Evolutionary conservation across 2,329 filamentous ascomycete species (phyloP).

Genomic region (Juglanconis juglandina): DNA sequence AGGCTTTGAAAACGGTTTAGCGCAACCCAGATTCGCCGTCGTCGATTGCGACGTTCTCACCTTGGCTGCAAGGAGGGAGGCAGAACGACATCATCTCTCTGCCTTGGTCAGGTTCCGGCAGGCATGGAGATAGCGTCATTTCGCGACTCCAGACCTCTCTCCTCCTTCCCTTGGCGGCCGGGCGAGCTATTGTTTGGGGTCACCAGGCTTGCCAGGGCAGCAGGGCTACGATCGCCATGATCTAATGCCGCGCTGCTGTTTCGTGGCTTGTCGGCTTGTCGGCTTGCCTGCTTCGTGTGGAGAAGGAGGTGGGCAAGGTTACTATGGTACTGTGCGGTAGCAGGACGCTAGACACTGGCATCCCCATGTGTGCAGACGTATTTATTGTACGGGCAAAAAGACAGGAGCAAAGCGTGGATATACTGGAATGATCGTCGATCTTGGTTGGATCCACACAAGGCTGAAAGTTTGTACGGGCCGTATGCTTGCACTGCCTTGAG

Average conservation of each 20-base stretch:
- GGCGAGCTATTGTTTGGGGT: slow-evolving; percentile 11
- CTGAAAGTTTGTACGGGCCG: background rate
- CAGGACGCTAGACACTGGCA: too few relatives aligned
- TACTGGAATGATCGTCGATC: background rate
- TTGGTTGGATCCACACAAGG: background rate
- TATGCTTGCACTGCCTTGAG: slow-evolving; percentile 7
- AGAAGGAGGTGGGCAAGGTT: background rate
- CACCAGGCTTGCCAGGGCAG: background rate
- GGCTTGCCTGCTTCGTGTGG: background rate
- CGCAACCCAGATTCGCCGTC: slow-evolving; percentile 5
- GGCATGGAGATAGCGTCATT: slow-evolving; percentile 1
- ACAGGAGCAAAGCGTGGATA: background rate
- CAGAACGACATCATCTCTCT: background rate
- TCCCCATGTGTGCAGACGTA: too few relatives aligned
- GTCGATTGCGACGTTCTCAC: slow-evolving; percentile 2
- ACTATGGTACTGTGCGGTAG: too few relatives aligned
- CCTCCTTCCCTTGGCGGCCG: slow-evolving; percentile 5
- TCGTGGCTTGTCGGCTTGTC: slow-evolving; percentile 12
- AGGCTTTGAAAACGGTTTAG: slow-evolving; percentile 7
- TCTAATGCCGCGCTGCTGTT: slow-evolving; percentile 11
- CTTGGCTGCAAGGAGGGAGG: slow-evolving; percentile 5
- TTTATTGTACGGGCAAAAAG: too few relatives aligned
- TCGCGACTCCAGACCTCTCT: background rate
- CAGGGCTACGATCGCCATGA: slow-evolving; percentile 10
- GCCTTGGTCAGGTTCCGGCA: slow-evolving; percentile 1